phyloP scores from a whole-genome alignment of 805 yeast species.

The Cephaloascus fragrans region DNA sequence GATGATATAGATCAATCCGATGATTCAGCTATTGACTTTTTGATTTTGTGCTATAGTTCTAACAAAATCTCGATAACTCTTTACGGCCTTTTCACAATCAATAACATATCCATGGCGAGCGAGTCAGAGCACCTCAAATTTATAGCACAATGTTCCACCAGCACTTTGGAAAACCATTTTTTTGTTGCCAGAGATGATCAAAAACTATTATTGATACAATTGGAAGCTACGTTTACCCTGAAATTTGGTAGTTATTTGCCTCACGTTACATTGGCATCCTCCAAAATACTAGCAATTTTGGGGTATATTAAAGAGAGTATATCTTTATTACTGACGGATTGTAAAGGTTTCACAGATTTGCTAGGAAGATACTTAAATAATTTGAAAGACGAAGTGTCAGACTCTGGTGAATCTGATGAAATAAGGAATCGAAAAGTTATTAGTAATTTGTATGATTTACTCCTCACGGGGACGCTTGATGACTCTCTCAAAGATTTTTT shows the following conservation, averaged over 20 bases:
- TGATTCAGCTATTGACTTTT: slow-evolving; percentile 11
- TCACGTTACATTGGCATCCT: slow-evolving; percentile 19
- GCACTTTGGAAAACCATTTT: slow-evolving; percentile 16
- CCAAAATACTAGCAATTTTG: slow-evolving; percentile 22
- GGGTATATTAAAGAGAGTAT: slow-evolving; percentile 19
- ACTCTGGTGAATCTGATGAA: not conserved
- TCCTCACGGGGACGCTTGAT: slow-evolving; percentile 46
- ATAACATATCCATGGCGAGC: slow-evolving; percentile 11
- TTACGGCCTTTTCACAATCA: slow-evolving; percentile 18
- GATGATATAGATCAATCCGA: slow-evolving; percentile 5
- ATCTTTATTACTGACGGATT: not conserved
- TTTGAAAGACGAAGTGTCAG: slow-evolving; percentile 10
- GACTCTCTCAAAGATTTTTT: slow-evolving; percentile 46
- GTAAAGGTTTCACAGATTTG: slow-evolving; percentile 9
- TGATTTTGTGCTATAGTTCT: slow-evolving; percentile 14
- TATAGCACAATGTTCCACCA: slow-evolving; percentile 12
- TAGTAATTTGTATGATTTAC: slow-evolving; percentile 27
- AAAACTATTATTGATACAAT: not conserved
- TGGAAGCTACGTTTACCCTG: slow-evolving; percentile 13
- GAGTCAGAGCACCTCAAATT: slow-evolving; percentile 7
- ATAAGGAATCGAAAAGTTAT: not conserved
- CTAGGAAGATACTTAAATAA: slow-evolving; percentile 19
- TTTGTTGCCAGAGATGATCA: slow-evolving; percentile 11
- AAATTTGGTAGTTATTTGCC: slow-evolving; percentile 16
- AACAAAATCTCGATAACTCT: slow-evolving; percentile 17